Evolutionary conservation across 73 alveolate species (phyloP), one percentile per base, ranked within the genome.

Genomic region (Paramecium sexaurelia): DNA sequence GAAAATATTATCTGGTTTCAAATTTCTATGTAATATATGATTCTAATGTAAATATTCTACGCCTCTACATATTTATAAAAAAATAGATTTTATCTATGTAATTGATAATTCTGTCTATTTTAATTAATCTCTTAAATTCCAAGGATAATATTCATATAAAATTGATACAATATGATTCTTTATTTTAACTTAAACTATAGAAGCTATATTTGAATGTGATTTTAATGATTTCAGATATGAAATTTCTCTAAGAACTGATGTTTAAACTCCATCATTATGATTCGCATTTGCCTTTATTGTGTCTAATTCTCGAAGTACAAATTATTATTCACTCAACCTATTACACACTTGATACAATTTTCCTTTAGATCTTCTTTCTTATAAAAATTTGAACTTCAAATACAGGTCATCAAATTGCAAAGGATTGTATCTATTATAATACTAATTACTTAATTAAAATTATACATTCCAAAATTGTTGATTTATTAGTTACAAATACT

Each of bases 201-300:
- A 45, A 36, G 32, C 69, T 26, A 96, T 69, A 10, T 88, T 91
- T 9, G 92, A 89, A 61, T 95, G 96, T 27, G 75, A 26, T 9
- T 55, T 43, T 15, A 84, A 86, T 11, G 87, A 61, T 45, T 75
- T 61, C 29, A 95, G 55, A 68, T 93, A 92, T 13, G 97, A 84
- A 11, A 97, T 92, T 85, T 97, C 99, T 55, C 99, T 88, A 41
- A 97, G 92, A 32, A 97, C 91, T 20, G 97, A 91, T 3, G 99
- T 97, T 11, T 98, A 98, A 22, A 95, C 61, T 10, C 99, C 99
- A 84, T 97, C 99, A 87, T 96, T 98, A 26, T 93, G 91, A 10
- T 98, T 98, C 6, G 99, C 98, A 61, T 96, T 96, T 45, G 98
- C 94, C 20, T 95, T 96, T 68, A 95, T 96, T 3, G 96, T 75